Conservation (phyloP, 2,329 filamentous ascomycete species). For the Anisogramma anomala region DNA sequence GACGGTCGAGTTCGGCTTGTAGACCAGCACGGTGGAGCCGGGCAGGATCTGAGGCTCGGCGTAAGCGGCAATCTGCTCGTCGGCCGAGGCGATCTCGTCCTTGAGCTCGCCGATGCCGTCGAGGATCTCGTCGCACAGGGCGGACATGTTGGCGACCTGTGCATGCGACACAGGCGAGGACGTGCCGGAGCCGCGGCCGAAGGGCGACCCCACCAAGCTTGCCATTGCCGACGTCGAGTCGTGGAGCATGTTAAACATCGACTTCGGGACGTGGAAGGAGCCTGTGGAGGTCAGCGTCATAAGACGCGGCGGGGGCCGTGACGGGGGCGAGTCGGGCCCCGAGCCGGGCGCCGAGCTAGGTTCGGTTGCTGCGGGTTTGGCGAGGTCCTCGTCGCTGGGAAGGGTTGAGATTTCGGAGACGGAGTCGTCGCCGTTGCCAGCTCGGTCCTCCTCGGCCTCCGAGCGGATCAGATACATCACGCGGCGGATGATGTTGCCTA, state of each 20-base stretch:
- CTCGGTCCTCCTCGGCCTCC: conserved; percentile 72
- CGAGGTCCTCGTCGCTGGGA: conserved; percentile 12
- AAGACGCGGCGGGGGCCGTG: conserved; percentile 31
- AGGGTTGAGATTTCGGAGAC: conserved; percentile 33
- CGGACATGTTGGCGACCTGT: conserved; percentile 41
- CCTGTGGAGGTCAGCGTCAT: conserved; percentile 46
- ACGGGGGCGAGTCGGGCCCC: conserved; percentile 10
- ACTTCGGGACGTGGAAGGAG: conserved; percentile 57
- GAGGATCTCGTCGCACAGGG: conserved; percentile 81
- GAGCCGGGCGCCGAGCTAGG: not conserved
- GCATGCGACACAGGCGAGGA: conserved; percentile 24
- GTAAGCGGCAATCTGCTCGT: conserved; percentile 82
- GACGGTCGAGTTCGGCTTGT: conserved; percentile 75
- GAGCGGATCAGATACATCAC: conserved; percentile 85
- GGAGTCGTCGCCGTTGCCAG: conserved; percentile 49
- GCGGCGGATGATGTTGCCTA: conserved; percentile 87
- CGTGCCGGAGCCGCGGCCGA: conserved; percentile 28
- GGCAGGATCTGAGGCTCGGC: conserved; percentile 88
- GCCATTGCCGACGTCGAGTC: conserved; percentile 45
- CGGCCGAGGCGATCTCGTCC: conserved; percentile 85
- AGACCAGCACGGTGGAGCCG: conserved; percentile 82
- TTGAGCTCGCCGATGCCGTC: conserved; percentile 92
- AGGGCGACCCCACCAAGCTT: conserved; percentile 32
- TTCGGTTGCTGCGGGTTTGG: not conserved
- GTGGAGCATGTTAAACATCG: conserved; percentile 80